A percentile compares a stretch with the other conserved stretches of the same genome.
Evolutionary conservation across 768 basidiomycete genomes (phyloP).

Genomic region (Serendipita sp.): DNA sequence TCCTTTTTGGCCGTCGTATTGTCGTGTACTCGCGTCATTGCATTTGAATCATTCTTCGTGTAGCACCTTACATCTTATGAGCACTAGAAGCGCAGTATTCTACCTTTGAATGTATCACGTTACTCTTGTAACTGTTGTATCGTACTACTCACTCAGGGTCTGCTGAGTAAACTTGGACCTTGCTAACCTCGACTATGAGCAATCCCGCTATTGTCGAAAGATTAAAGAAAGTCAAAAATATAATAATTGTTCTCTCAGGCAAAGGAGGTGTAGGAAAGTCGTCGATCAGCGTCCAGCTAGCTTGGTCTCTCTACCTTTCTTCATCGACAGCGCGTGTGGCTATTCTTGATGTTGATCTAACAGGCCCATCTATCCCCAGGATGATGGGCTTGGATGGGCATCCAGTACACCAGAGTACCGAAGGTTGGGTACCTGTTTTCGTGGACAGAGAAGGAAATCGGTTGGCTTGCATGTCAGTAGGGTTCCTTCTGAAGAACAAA

Average conservation of each 20-base stretch:
- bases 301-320: slow-evolving; percentile 64
- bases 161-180: neutral
- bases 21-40: neutral
- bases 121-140: neutral
- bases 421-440: slow-evolving; percentile 97
- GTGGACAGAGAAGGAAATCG: slow-evolving; percentile 63
- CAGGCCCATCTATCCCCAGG: slow-evolving; percentile 85
- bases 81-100: neutral
- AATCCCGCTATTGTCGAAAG: slow-evolving; percentile 51
- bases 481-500: slow-evolving; percentile 78
- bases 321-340: slow-evolving; percentile 57
- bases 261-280: slow-evolving; percentile 98
- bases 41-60: neutral
- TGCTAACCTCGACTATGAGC: neutral
- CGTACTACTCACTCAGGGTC: neutral
- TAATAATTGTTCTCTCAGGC: slow-evolving; percentile 87
- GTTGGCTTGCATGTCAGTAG: slow-evolving; percentile 91
- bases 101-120: neutral
- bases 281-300: slow-evolving; percentile 84
- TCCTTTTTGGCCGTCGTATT: neutral
- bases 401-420: slow-evolving; percentile 81
- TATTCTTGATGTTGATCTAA: slow-evolving; percentile 88
- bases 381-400: slow-evolving; percentile 85
- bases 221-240: slow-evolving; percentile 55
- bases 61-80: neutral